These are phyloP conservation scores for Pseudocercospora ulei DNA, from an alignment of 2,329 filamentous ascomycete genomes.

Conservation along the genomic window DNA sequence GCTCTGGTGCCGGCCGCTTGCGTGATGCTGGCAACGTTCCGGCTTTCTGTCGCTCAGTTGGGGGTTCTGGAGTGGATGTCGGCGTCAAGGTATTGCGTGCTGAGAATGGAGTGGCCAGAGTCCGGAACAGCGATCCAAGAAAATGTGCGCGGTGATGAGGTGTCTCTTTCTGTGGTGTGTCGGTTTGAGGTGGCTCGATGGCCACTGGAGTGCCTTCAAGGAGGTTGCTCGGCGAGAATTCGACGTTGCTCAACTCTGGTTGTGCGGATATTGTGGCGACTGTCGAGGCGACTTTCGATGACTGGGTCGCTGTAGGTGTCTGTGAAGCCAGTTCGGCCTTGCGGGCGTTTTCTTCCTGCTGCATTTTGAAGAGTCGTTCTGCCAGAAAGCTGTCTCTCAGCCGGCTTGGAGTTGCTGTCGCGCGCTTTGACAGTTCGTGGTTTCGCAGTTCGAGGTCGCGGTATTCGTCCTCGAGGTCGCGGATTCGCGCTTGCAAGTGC, in stretches of 20 bases:
- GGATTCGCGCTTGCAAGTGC: slow-evolving; percentile 3
- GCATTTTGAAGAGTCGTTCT: not conserved
- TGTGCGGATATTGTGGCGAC: slow-evolving; percentile 2
- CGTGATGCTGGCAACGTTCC: slow-evolving; percentile 21
- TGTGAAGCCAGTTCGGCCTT: slow-evolving; percentile 5
- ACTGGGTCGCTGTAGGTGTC: slow-evolving; percentile 2
- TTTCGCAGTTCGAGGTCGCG: not conserved
- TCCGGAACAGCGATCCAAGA: slow-evolving; percentile 17
- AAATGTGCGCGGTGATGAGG: slow-evolving; percentile 11
- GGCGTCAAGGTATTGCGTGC: slow-evolving; percentile 7
- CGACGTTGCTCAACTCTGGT: slow-evolving; percentile 8
- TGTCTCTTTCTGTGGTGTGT: not conserved
- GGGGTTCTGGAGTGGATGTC: slow-evolving; percentile 8
- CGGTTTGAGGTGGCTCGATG: not conserved
- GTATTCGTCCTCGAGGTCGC: slow-evolving; percentile 5
- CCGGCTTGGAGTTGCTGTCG: slow-evolving; percentile 2
- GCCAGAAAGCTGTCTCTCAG: slow-evolving; percentile 5
- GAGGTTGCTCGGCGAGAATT: slow-evolving; percentile 10
- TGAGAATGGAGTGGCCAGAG: slow-evolving; percentile 16
- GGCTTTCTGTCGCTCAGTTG: slow-evolving; percentile 10
- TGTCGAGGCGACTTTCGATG: slow-evolving; percentile 1
- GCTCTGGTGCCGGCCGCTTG: slow-evolving; percentile 23
- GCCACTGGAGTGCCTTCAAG: slow-evolving; percentile 14
- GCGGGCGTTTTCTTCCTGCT: no score
- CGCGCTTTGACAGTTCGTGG: not conserved